Percentiles rank a stretch among this genome's conserved stretches.
Conservation (phyloP, 2,329 filamentous ascomycete species). For the Bipolaris victoriae region DNA sequence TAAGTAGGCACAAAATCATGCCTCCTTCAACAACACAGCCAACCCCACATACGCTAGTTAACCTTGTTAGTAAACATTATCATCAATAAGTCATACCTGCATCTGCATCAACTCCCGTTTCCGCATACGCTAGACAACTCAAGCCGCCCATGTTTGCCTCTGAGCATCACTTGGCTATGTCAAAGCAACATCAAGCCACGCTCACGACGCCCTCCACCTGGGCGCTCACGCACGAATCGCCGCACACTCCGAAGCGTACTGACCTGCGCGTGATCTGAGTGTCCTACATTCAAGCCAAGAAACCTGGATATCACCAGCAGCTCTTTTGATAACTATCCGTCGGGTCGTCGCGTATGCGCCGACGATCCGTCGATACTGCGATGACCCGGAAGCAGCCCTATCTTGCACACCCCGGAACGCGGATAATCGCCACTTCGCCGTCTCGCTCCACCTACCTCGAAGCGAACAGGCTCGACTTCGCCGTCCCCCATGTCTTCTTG, state of each 20-base stretch:
- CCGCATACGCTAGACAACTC: conserved; percentile 42
- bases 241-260: conserved; percentile 6
- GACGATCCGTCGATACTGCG: conserved; percentile 22
- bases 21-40: conserved; percentile 21
- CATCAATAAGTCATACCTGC: conserved; percentile 20
- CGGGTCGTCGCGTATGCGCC: conserved; percentile 16
- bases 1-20: conserved; percentile 25
- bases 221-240: conserved; percentile 20
- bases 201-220: conserved; percentile 19
- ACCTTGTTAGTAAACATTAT: conserved; percentile 22
- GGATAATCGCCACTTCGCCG: conserved; percentile 2
- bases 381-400: conserved; percentile 10
- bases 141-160: conserved; percentile 17
- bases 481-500: not conserved
- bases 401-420: conserved; percentile 4
- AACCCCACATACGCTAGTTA: conserved; percentile 39
- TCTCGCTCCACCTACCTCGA: conserved; percentile 2
- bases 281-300: conserved; percentile 10
- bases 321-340: conserved; percentile 7
- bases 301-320: conserved; percentile 1
- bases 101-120: conserved; percentile 28
- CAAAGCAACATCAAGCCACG: conserved; percentile 19
- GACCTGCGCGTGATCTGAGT: conserved; percentile 6
- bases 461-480: not conserved
- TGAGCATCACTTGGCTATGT: conserved; percentile 1